These are phyloP conservation scores for Chrysoporthe cubensis DNA, from an alignment of 2,329 filamentous ascomycete genomes.

Conservation along the genomic window DNA sequence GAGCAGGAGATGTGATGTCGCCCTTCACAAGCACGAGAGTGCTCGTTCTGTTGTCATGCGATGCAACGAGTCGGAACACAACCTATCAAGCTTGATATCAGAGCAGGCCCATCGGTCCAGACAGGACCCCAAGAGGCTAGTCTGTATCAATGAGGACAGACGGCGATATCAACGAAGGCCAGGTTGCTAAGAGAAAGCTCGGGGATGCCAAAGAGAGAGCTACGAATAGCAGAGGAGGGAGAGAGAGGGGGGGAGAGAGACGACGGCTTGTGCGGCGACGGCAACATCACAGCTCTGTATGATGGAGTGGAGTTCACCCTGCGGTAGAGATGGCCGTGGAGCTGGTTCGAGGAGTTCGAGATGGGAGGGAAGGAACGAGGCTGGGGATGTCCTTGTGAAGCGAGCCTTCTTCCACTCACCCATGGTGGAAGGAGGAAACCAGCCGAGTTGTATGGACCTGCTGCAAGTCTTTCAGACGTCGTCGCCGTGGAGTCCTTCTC, in stretches of 20 bases:
- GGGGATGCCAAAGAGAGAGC: neutral
- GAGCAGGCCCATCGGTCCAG: neutral
- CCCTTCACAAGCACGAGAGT: neutral
- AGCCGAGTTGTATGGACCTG: slow-evolving; percentile 7
- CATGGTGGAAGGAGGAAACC: slow-evolving; percentile 14
- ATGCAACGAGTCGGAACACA: neutral
- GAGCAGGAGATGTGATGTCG: neutral
- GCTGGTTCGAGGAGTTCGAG: too few species aligned
- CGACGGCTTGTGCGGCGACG: neutral
- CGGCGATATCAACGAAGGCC: neutral
- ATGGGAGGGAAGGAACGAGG: slow-evolving; percentile 15
- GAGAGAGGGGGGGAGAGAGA: neutral
- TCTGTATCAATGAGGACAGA: neutral
- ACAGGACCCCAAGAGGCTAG: neutral
- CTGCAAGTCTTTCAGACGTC: neutral
- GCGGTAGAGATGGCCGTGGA: too few species aligned
- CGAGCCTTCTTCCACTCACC: slow-evolving; percentile 8
- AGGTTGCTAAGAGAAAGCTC: neutral
- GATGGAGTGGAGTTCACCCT: neutral
- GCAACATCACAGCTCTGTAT: neutral
- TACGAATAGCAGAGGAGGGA: neutral
- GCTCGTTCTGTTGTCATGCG: neutral
- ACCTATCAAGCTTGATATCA: neutral
- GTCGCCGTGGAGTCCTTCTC: neutral
- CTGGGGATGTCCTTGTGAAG: neutral